Percentiles rank a stretch among this genome's conserved stretches.
These are phyloP conservation scores for Leishmania tarentolae DNA, from an alignment of 208 protist species.

Conservation along the genomic window DNA sequence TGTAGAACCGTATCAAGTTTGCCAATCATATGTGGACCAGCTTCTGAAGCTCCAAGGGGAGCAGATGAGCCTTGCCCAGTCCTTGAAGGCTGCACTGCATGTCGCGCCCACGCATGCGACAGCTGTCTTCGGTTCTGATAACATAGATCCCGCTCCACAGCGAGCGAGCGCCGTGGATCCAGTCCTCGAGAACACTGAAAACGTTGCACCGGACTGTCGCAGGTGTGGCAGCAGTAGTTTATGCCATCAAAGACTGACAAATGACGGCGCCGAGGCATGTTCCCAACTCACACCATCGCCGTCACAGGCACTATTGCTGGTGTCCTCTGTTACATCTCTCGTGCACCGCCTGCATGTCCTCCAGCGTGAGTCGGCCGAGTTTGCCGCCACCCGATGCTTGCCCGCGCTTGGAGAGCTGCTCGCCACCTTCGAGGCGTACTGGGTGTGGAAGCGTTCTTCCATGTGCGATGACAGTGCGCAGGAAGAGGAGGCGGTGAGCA, in stretches of 20 bases:
- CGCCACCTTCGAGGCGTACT: conserved; percentile 31
- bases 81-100: conserved; percentile 8
- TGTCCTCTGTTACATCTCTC: neutral
- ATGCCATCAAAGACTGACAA: neutral
- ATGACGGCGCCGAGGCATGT: neutral
- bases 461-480: neutral
- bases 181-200: neutral
- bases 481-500: neutral
- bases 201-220: no score
- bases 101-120: neutral
- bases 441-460: conserved; percentile 23
- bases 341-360: conserved; percentile 25
- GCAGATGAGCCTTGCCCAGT: conserved; percentile 13
- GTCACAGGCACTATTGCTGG: neutral
- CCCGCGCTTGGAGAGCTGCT: conserved; percentile 22
- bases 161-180: neutral
- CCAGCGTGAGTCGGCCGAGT: conserved; percentile 27
- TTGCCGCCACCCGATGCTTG: conserved; percentile 13
- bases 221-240: neutral
- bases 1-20: conserved; percentile 22
- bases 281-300: neutral
- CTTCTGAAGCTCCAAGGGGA: conserved; percentile 23
- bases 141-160: neutral
- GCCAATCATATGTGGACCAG: conserved; percentile 9
- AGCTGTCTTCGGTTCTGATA: neutral